Evolutionary conservation across 192 early-diverging fungal species (phyloP), one percentile per base, ranked within the genome.

Genomic region (Chytriomyces hyalinus): DNA sequence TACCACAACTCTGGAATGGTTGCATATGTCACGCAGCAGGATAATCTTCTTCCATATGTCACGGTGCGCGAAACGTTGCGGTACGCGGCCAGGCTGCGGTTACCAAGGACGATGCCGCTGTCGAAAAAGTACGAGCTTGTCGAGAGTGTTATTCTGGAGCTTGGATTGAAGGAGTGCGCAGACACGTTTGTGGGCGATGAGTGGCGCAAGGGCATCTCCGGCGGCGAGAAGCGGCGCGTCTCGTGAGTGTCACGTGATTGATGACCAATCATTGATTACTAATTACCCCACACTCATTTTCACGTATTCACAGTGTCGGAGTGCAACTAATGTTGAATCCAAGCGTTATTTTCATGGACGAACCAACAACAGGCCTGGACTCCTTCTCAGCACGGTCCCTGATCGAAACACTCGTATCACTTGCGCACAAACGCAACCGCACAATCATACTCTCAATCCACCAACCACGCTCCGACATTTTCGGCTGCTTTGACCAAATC

Each of bases 211-310:
- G 86, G 83, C 22, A 93, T 96, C 64, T 92, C 91, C 44, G 90
- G 95, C 6, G 94, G 94, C 67, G 94, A 97, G 81, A 93, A 93
- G 82, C 92, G 95, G 79, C 90, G 94, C 49, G 85, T 97, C 36
- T 93, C 92, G 8, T 79, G 73, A 70, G 66, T 71, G 6, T 48
- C 20, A 45, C 22, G 15, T 28, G 17, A 50, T 1, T 49, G n/a
- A 15, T 47, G 49, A 24, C 45, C 5, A 11, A 65, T 26, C 22
- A 17, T 50, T 9, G 13, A 15, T 11, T 13, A 0, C 44, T n/a
- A 17, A 17, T 28, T 36, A 36, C 36, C 36, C 36, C 36, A 36
- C 26, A 44, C 28, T 4, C 45, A 28, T 15, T 5, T 2, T 5
- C 45, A 15, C 87, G 86, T 74, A 75, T 91, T 90, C 65, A 91